Percentiles rank a stretch among this genome's conserved stretches.
Conservation (phyloP, 257 asterid genomes). For the Misopates orontium region DNA sequence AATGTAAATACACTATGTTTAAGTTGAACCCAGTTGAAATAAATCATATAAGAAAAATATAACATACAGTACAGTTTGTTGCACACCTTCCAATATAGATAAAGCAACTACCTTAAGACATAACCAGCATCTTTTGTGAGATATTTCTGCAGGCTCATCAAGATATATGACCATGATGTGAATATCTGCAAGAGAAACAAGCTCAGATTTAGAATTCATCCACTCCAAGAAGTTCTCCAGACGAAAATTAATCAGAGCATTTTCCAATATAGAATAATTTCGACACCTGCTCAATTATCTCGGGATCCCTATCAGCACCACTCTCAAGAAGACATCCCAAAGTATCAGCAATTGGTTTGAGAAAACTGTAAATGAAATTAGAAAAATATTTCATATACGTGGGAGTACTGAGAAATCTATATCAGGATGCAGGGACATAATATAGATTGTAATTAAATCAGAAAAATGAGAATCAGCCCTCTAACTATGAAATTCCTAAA, state of each 20-base stretch:
- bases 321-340: conserved; percentile 62
- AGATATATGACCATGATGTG: conserved; percentile 75
- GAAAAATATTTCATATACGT: background rate
- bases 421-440: no score
- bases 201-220: no score
- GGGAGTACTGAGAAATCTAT: no score
- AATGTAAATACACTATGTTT: background rate
- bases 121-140: conserved; percentile 54
- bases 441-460: no score
- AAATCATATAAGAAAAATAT: conserved; percentile 8
- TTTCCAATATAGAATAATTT: conserved; percentile 16
- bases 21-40: background rate
- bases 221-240: conserved; percentile 15
- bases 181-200: conserved; percentile 63
- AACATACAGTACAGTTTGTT: conserved; percentile 3
- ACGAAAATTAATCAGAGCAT: conserved; percentile 15
- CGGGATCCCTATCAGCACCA: conserved; percentile 95
- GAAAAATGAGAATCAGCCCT: no score
- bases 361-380: conserved; percentile 58
- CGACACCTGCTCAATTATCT: conserved; percentile 79
- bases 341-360: conserved; percentile 56
- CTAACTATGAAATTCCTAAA: no score
- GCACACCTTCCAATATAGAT: conserved; percentile 19
- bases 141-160: conserved; percentile 84
- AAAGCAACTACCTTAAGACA: conserved; percentile 55